phyloP scores from a whole-genome alignment of 495 filamentous ascomycete genomes.

The Aspergillus campestris region DNA sequence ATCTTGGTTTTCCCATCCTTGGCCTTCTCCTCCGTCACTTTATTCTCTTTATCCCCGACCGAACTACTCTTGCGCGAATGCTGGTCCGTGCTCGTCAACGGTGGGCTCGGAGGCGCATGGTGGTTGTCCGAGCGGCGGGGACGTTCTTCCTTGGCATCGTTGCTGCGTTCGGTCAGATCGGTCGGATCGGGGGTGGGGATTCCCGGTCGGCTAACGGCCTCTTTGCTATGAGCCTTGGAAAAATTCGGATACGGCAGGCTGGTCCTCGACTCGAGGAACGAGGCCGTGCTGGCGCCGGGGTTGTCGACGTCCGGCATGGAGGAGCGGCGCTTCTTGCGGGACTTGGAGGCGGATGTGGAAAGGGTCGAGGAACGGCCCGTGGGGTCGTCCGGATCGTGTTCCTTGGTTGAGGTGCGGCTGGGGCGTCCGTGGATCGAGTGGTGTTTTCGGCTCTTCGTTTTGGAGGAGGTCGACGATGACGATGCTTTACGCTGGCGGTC shows the following conservation, averaged over 20 bases:
- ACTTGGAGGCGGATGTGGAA: conserved; percentile 21
- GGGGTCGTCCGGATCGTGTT: conserved; percentile 28
- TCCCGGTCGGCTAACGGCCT: conserved; percentile 59
- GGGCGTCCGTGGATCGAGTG: conserved; percentile 34
- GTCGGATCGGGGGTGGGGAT: conserved; percentile 74
- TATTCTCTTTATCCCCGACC: conserved; percentile 31
- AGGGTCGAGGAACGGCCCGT: conserved; percentile 33
- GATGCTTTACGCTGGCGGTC: conserved; percentile 18
- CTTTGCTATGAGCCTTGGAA: conserved; percentile 85
- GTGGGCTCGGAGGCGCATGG: conserved; percentile 53
- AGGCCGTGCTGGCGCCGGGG: conserved; percentile 29
- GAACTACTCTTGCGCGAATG: conserved; percentile 40
- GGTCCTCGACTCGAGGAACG: conserved; percentile 44
- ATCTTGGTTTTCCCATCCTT: conserved; percentile 30
- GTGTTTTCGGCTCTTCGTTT: conserved; percentile 26
- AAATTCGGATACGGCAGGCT: conserved; percentile 77
- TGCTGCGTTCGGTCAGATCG: conserved; percentile 53
- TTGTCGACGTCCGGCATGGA: conserved; percentile 44
- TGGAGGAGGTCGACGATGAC: conserved; percentile 20
- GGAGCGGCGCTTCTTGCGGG: conserved; percentile 33
- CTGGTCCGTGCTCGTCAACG: conserved; percentile 48
- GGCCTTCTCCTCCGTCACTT: conserved; percentile 26
- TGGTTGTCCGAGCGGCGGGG: conserved; percentile 22
- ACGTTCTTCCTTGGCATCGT: conserved; percentile 19
- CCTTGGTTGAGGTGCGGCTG: conserved; percentile 40